phyloP scores from a whole-genome alignment of 495 filamentous ascomycete genomes.

The Rusavskia elegans region DNA sequence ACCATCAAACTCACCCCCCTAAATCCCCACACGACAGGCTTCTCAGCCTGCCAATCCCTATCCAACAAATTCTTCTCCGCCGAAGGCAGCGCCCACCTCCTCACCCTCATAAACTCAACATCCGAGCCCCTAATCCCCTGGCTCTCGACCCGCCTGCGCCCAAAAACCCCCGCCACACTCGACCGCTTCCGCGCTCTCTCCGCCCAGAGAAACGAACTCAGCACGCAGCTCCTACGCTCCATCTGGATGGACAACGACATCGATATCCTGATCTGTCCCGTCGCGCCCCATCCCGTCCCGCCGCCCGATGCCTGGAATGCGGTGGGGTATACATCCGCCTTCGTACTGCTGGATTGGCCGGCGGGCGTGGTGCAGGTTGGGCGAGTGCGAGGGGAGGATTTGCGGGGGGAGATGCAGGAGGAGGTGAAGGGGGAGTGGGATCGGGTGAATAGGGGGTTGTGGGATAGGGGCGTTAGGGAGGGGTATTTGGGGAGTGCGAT shows the following conservation, averaged over 20 bases:
- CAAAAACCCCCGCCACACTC: slow-evolving; percentile 23
- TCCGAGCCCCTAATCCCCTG: slow-evolving; percentile 43
- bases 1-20: slow-evolving; percentile 39
- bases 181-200: slow-evolving; percentile 32
- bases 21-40: slow-evolving; percentile 22
- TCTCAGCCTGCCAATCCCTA: slow-evolving; percentile 35
- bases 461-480: slow-evolving; percentile 6
- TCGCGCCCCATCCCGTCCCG: slow-evolving; percentile 47
- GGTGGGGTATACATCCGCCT: slow-evolving; percentile 43
- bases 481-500: not conserved
- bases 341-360: slow-evolving; percentile 45
- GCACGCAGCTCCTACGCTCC: slow-evolving; percentile 32
- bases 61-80: slow-evolving; percentile 40
- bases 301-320: slow-evolving; percentile 47
- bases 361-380: slow-evolving; percentile 42
- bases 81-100: slow-evolving; percentile 35
- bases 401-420: slow-evolving; percentile 29
- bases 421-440: slow-evolving; percentile 39
- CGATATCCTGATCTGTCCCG: slow-evolving; percentile 39
- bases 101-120: slow-evolving; percentile 36
- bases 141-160: slow-evolving; percentile 31
- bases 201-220: slow-evolving; percentile 29
- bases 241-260: slow-evolving; percentile 32
- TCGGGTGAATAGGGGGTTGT: slow-evolving; percentile 41
- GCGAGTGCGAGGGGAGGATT: slow-evolving; percentile 29